phyloP scores from a whole-genome alignment of 495 filamentous ascomycete genomes.

The Aspergillus biplanus region DNA sequence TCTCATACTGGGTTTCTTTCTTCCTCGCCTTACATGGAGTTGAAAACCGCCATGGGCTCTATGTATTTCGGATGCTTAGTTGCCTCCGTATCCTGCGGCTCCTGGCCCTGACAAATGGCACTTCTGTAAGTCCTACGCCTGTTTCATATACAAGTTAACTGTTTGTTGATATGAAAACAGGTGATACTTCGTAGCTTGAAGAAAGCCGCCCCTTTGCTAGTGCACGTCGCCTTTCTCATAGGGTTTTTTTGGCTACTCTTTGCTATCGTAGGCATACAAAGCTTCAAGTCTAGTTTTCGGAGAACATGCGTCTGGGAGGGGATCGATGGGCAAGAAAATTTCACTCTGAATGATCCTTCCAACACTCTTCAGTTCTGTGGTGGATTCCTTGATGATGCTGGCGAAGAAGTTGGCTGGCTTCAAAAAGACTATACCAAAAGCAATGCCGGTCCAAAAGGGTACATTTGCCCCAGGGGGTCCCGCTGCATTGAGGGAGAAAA shows the following conservation, averaged over 20 bases:
- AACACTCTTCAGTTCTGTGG: slow-evolving; percentile 80
- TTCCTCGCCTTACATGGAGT: slow-evolving; percentile 67
- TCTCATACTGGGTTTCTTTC: slow-evolving; percentile 94
- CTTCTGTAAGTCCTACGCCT: slow-evolving; percentile 60
- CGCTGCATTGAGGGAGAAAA: slow-evolving; percentile 77
- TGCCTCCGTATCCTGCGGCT: slow-evolving; percentile 90
- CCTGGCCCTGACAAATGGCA: slow-evolving; percentile 87
- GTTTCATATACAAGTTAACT: neutral
- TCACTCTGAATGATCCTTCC: slow-evolving; percentile 48
- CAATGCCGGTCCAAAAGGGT: slow-evolving; percentile 74
- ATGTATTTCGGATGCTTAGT: slow-evolving; percentile 94
- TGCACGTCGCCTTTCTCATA: slow-evolving; percentile 93
- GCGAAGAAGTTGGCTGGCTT: slow-evolving; percentile 68
- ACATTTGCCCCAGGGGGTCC: slow-evolving; percentile 81
- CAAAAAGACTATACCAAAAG: slow-evolving; percentile 41
- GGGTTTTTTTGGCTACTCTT: slow-evolving; percentile 99
- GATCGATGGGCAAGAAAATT: slow-evolving; percentile 44
- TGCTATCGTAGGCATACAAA: slow-evolving; percentile 94
- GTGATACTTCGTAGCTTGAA: slow-evolving; percentile 95
- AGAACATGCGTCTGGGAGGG: slow-evolving; percentile 88
- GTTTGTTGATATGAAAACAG: slow-evolving; percentile 35
- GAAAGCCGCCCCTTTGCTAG: slow-evolving; percentile 89
- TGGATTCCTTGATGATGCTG: slow-evolving; percentile 67
- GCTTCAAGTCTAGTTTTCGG: slow-evolving; percentile 92
- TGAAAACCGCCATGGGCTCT: slow-evolving; percentile 70